A percentile compares a stretch with the other conserved stretches of the same genome.
phyloP scores from a whole-genome alignment of 2,329 filamentous ascomycete species.

The Emmonsiellopsis sp. region DNA sequence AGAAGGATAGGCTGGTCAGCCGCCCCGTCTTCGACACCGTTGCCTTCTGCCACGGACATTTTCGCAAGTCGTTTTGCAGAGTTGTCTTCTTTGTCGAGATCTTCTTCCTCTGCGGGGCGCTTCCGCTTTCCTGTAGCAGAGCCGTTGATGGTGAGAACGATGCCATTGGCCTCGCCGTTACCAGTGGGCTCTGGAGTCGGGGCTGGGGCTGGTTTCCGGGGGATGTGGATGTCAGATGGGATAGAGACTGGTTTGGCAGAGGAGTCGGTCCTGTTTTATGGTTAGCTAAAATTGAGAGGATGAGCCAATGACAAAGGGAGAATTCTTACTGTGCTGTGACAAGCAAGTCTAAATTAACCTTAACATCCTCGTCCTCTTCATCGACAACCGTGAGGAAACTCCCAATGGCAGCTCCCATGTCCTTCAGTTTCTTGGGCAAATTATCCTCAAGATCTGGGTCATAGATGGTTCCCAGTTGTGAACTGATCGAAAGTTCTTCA shows the following conservation, averaged over 20 bases:
- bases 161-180: constrained; percentile 18
- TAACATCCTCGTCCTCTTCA: constrained; percentile 57
- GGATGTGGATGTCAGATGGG: constrained; percentile 36
- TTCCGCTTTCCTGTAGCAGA: constrained; percentile 32
- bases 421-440: constrained; percentile 64
- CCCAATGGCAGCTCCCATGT: constrained; percentile 65
- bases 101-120: constrained; percentile 36
- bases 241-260: constrained; percentile 34
- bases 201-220: constrained; percentile 35
- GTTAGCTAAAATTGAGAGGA: too few relatives aligned
- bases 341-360: constrained; percentile 71
- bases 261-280: constrained; percentile 12
- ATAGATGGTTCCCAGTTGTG: constrained; percentile 69
- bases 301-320: neutral
- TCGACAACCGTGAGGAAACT: constrained; percentile 78
- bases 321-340: constrained; percentile 22
- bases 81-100: constrained; percentile 29
- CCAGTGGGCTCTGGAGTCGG: constrained; percentile 14
- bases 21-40: constrained; percentile 11
- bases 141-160: constrained; percentile 10
- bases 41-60: constrained; percentile 32
- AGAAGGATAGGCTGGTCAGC: constrained; percentile 32
- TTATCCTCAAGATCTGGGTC: constrained; percentile 86
- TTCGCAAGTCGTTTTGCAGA: constrained; percentile 31
- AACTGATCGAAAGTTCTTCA: constrained; percentile 71